Evolutionary conservation across 495 filamentous ascomycete species (phyloP).

Genomic region (Talaromyces borbonicus): DNA sequence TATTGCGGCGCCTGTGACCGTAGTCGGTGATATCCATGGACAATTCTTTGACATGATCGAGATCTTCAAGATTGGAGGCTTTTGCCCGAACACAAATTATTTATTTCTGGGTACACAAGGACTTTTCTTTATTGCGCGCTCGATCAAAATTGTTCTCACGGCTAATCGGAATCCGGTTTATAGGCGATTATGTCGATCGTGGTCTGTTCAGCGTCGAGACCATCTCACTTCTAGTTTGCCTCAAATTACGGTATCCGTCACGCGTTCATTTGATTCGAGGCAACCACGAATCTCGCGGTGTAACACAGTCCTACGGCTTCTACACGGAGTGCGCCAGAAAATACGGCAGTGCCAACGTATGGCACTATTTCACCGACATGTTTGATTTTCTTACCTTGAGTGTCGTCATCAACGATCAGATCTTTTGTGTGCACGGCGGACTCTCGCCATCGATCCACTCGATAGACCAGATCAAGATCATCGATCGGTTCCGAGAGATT

Average conservation of each 20-base stretch:
- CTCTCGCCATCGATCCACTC: conserved; percentile 94
- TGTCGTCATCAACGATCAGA: conserved; percentile 96
- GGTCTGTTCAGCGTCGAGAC: conserved; percentile 96
- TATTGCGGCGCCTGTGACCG: conserved; percentile 91
- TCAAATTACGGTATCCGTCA: conserved; percentile 87
- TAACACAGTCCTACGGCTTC: conserved; percentile 98
- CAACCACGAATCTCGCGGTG: conserved; percentile 94
- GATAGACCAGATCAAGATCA: conserved; percentile 98
- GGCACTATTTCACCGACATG: conserved; percentile 99
- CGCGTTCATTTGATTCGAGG: conserved; percentile 90
- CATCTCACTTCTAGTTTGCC: conserved; percentile 87
- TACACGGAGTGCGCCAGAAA: conserved; percentile 97
- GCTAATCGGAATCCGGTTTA: neutral
- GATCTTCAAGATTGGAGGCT: conserved; percentile 97
- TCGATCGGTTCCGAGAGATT: conserved; percentile 96
- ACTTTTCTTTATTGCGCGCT: too few relatives aligned
- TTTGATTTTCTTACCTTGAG: conserved; percentile 95
- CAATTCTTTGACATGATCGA: conserved; percentile 98
- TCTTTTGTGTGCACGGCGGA: conserved; percentile 96
- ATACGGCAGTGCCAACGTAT: conserved; percentile 95
- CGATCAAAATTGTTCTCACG: neutral
- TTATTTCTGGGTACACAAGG: conserved; percentile 89
- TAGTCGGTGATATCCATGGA: conserved; percentile 96
- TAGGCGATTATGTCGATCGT: conserved; percentile 95
- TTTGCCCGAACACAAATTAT: conserved; percentile 95